These are phyloP conservation scores for Cordyceps militaris DNA, from an alignment of 2,329 filamentous ascomycete species.

Conservation along the genomic window DNA sequence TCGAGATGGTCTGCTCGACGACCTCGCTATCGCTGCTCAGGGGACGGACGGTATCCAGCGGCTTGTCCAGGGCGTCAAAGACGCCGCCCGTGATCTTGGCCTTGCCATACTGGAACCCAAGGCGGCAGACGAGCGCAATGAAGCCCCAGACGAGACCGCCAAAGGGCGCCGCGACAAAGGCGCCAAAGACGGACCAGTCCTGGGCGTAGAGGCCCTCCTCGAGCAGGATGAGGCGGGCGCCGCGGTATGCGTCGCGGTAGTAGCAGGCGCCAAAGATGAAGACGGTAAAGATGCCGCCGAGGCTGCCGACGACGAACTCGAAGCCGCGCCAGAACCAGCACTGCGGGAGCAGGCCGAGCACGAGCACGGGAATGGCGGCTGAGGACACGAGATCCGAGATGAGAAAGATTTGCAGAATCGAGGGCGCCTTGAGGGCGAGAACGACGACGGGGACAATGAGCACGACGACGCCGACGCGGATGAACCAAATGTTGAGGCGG, in stretches of 20 bases:
- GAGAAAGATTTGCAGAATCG: conserved; percentile 73
- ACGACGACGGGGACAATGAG: conserved; percentile 69
- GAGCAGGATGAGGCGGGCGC: conserved; percentile 62
- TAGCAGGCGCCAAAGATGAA: conserved; percentile 78
- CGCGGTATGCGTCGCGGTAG: conserved; percentile 58
- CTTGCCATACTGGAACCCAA: conserved; percentile 49
- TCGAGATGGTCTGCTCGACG: conserved; percentile 19
- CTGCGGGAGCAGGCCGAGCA: conserved; percentile 61
- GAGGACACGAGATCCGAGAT: conserved; percentile 76
- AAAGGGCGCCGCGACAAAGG: conserved; percentile 72
- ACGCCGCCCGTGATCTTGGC: conserved; percentile 52
- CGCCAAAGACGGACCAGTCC: conserved; percentile 78
- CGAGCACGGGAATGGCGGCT: conserved; percentile 64
- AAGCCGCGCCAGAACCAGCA: conserved; percentile 76
- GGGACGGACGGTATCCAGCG: conserved; percentile 21
- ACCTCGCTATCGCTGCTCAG: conserved; percentile 25
- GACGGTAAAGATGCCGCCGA: conserved; percentile 71
- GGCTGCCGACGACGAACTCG: conserved; percentile 69
- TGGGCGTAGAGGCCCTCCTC: conserved; percentile 66
- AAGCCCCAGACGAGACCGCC: conserved; percentile 68
- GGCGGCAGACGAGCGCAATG: conserved; percentile 52
- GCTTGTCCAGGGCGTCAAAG: conserved; percentile 63
- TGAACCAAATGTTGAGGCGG: conserved; percentile 66
- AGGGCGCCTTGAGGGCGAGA: conserved; percentile 65
- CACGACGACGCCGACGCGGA: conserved; percentile 61